phyloP scores from a whole-genome alignment of 1,139 yeast species.

The Suhomyces maxii region DNA sequence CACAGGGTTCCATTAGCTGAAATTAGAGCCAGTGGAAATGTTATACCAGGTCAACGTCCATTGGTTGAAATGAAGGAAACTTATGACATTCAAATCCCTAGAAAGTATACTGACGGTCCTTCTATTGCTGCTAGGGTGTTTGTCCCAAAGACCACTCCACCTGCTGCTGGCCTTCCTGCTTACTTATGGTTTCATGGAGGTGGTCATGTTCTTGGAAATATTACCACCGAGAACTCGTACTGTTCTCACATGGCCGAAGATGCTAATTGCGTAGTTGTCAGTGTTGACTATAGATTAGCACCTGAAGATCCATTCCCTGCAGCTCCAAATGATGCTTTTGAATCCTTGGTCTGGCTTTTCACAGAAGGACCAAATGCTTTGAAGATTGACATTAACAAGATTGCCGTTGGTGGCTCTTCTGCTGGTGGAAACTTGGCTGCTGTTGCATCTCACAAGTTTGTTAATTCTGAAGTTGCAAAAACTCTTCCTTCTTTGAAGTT shows the following conservation, averaged over 20 bases:
- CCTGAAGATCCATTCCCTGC: constrained; percentile 56
- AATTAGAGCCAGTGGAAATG: constrained; percentile 44
- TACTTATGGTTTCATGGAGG: constrained; percentile 53
- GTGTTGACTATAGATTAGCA: constrained; percentile 36
- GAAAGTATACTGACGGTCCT: constrained; percentile 31
- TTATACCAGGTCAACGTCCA: constrained; percentile 47
- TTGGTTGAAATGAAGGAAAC: constrained; percentile 26
- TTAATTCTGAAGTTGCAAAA: constrained; percentile 22
- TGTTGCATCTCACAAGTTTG: constrained; percentile 40
- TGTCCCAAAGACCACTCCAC: constrained; percentile 36
- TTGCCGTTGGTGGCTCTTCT: constrained; percentile 50
- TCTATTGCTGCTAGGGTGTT: constrained; percentile 41
- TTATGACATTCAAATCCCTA: constrained; percentile 35
- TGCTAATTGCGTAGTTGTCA: constrained; percentile 37
- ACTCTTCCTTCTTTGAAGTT: constrained; percentile 37
- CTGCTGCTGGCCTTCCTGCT: constrained; percentile 45
- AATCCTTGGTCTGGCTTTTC: constrained; percentile 24
- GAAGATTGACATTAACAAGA: constrained; percentile 30
- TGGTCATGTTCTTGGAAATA: constrained; percentile 49
- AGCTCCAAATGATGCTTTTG: constrained; percentile 48
- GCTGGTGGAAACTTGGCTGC: constrained; percentile 53
- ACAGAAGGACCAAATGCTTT: constrained; percentile 19
- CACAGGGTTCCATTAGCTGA: constrained; percentile 39
- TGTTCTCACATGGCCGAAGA: constrained; percentile 43
- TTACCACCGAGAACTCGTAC: constrained; percentile 45